phyloP scores from a whole-genome alignment of 202 grass and related monocot genomes.

The Carex arenaria region DNA sequence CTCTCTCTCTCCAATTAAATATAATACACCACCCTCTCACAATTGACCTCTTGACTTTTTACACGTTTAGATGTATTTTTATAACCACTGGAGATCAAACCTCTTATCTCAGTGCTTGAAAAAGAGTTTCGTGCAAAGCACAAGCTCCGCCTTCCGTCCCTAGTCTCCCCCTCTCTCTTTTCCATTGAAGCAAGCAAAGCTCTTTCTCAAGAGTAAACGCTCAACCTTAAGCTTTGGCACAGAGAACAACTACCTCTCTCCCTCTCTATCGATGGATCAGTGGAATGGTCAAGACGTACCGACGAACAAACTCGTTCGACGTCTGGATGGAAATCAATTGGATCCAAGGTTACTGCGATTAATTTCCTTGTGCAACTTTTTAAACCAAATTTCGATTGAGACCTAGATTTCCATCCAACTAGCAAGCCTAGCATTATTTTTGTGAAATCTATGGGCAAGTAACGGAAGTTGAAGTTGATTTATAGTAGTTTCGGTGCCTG shows the following conservation, averaged over 20 bases:
- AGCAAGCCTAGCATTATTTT: background rate
- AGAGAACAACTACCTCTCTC: background rate
- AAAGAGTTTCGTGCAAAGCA: slow-evolving; percentile 16
- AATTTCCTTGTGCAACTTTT: background rate
- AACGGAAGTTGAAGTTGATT: background rate
- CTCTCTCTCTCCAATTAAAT: too few species aligned
- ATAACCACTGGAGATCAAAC: background rate
- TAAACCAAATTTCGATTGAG: background rate
- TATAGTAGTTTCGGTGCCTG: background rate
- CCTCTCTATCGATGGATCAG: slow-evolving; percentile 13
- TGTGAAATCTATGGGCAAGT: background rate
- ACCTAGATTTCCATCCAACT: background rate
- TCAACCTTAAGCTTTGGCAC: background rate
- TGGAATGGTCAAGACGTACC: background rate
- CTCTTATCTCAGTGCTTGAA: slow-evolving; percentile 9
- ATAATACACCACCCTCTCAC: too few species aligned
- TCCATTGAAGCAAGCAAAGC: slow-evolving; percentile 8
- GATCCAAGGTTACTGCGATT: slow-evolving; percentile 17
- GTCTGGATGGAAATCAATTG: slow-evolving; percentile 7
- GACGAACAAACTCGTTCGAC: background rate
- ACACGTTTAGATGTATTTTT: background rate
- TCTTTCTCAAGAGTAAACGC: background rate
- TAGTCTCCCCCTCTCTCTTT: background rate
- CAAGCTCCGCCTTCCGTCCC: background rate
- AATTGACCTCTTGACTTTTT: background rate